Evolutionary conservation across 495 filamentous ascomycete species (phyloP), one percentile per base, ranked within the genome.

Genomic region (Polyplosphaeria fusca): DNA sequence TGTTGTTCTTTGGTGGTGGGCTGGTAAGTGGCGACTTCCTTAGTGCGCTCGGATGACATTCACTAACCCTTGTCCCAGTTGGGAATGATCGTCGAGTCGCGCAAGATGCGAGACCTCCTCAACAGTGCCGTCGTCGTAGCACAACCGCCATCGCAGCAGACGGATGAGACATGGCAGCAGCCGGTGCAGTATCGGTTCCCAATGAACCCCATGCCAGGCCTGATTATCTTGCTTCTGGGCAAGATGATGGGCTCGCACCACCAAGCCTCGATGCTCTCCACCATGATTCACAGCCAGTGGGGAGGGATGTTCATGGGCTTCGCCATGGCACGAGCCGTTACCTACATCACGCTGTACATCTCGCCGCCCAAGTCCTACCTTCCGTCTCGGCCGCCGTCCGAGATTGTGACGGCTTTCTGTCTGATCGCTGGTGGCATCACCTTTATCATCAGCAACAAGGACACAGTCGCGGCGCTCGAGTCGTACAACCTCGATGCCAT

Each of bases 1-100:
- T 96, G 37, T 82, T 98, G 74, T 97, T 98, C 74, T 87, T 96
- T 55, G 93, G 93, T 47, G 91, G 91, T 60, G 93, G 93, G n/a
- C 68, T 94, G 68, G 86, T 89, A 75, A 76, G 85, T 76, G 42
- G 35, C 16, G 82, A 86, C 73, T 74, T 39, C 35, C 51, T 27
- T 47, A 28, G 26, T 39, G 24, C 26, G 32, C 37, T 47, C 44
- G 18, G 28, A 42, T 44, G 23, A 38, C 37, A 51, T 53, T 64
- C 37, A 60, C 55, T 51, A 64, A 44, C 42, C 12, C 43, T 50
- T 42, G 19, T 20, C 52, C 27, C 52, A 89, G 82, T 86, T 86
- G 50, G 90, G 93, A n/a, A 94, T 96, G 86, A 84, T 96, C 37
- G 80, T 97, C 66, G 92, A 96, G 67, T 95, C 90, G 3, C 75